Evolutionary conservation across 2,329 filamentous ascomycete genomes (phyloP), one percentile per base, ranked within the genome.

Genomic region (Colletotrichum sp.): DNA sequence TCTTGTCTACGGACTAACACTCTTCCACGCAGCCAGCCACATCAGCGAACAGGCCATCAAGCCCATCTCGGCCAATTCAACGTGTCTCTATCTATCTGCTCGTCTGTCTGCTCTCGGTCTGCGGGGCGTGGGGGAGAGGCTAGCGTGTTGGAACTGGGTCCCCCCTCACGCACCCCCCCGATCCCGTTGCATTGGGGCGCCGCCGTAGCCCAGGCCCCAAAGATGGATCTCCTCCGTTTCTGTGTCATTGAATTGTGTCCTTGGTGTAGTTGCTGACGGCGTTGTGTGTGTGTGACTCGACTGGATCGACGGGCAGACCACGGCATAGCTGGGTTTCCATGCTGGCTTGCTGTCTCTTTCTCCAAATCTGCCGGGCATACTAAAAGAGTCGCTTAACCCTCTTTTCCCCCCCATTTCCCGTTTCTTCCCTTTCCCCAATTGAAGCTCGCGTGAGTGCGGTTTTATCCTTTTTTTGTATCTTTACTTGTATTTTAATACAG

Each of bases 181-280:
- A 73, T 75, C 68, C 55, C 69, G 71, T 70, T 65, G 71, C 72
- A 75, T 75, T 72, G 69, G 72, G 58, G 43, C 43, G 43, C n/a
- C 68, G 69, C 61, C 62, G 55, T 48, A 43, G 30, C n/a, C 43
- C 38, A 67, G 65, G 18, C 55, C 30, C 12, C 15, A 30, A 58
- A 30, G 56, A 62, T 62, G 67, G 56, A 70, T 38, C 68, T 67
- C 16, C 43, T 58, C 38, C 58, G 71, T 48, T 70, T 70, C 71
- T 75, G 73, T 75, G 73, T 75, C 73, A 75, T 75, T 75, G 70
- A 71, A 73, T 73, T 73, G 70, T 75, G 73, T 71, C 56, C 34
- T 62, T 28, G 32, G 52, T 52, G 43, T 52, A 52, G 43, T 52
- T 52, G 43, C 43, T 52, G 43, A 52, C 43, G 43, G n/a, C 1